Evolutionary conservation across 2,329 filamentous ascomycete genomes (phyloP).

Genomic region (Beauveria medogensis): DNA sequence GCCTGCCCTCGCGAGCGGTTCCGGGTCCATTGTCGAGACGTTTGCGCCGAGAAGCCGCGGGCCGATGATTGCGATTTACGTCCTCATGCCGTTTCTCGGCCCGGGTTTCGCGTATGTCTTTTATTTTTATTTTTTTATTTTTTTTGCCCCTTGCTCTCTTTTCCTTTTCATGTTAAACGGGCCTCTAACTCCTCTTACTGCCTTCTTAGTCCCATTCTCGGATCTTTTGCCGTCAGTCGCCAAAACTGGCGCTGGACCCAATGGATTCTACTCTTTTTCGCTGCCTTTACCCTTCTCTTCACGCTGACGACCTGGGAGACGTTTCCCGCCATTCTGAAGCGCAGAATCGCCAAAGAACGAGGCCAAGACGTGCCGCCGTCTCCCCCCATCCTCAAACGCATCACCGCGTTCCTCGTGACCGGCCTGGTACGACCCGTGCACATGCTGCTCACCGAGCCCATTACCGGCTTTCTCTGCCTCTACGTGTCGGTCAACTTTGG

Average conservation of each 20-base stretch:
- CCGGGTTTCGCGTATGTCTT: constrained; percentile 39
- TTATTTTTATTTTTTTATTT: background rate
- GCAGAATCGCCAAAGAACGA: constrained; percentile 28
- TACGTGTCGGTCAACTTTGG: constrained; percentile 45
- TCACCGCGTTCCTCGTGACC: constrained; percentile 30
- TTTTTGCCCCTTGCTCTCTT: too few species aligned
- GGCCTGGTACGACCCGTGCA: constrained; percentile 43
- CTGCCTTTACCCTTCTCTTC: constrained; percentile 26
- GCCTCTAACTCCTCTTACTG: too few species aligned
- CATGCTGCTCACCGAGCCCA: constrained; percentile 56
- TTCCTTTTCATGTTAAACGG: too few species aligned
- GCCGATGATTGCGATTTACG: constrained; percentile 34
- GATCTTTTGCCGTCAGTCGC: constrained; percentile 37
- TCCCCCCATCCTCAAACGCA: constrained; percentile 18
- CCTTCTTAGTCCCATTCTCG: constrained; percentile 34
- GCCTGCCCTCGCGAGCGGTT: constrained; percentile 40
- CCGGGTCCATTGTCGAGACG: constrained; percentile 42
- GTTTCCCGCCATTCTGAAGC: constrained; percentile 43
- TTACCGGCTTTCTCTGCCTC: constrained; percentile 47
- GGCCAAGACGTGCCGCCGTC: constrained; percentile 20
- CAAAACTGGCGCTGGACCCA: constrained; percentile 48
- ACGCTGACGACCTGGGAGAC: constrained; percentile 43
- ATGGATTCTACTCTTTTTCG: constrained; percentile 41
- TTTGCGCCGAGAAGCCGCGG: constrained; percentile 35
- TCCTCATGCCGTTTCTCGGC: constrained; percentile 45